These are phyloP conservation scores for Suillus paluster DNA, from an alignment of 768 basidiomycete genomes.

Conservation along the genomic window DNA sequence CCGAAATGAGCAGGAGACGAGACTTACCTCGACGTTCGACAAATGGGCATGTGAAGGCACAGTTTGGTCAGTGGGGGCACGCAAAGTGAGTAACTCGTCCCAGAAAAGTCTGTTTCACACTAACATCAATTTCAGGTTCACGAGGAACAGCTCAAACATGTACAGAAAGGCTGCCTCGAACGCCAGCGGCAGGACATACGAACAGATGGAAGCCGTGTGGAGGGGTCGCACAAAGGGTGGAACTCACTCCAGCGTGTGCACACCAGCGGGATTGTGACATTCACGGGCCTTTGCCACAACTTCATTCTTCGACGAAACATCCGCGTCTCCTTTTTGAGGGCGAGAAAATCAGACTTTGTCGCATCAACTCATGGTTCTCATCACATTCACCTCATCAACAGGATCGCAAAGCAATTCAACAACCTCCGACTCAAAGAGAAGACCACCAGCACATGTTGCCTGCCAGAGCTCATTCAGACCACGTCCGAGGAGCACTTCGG, in stretches of 20 bases:
- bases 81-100: conserved; percentile 15
- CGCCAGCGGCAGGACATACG: conserved; percentile 23
- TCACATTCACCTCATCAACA: conserved; percentile 24
- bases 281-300: conserved; percentile 24
- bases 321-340: conserved; percentile 6
- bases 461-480: background rate
- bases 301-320: conserved; percentile 28
- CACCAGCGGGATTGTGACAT: conserved; percentile 26
- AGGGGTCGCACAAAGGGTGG: conserved; percentile 35
- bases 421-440: background rate
- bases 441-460: background rate
- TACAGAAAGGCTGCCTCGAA: conserved; percentile 31
- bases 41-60: conserved; percentile 17
- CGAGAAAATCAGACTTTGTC: conserved; percentile 11
- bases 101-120: no score
- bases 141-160: conserved; percentile 30
- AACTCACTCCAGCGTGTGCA: conserved; percentile 23
- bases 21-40: conserved; percentile 14
- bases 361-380: conserved; percentile 26
- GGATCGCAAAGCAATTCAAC: conserved; percentile 22
- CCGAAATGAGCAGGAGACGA: conserved; percentile 19
- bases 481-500: conserved; percentile 19
- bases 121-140: conserved; percentile 24
- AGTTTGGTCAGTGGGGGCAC: conserved; percentile 25
- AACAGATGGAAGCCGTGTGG: conserved; percentile 33